Evolutionary conservation across 768 basidiomycete genomes (phyloP).

Genomic region (Boletus tomentosulus): DNA sequence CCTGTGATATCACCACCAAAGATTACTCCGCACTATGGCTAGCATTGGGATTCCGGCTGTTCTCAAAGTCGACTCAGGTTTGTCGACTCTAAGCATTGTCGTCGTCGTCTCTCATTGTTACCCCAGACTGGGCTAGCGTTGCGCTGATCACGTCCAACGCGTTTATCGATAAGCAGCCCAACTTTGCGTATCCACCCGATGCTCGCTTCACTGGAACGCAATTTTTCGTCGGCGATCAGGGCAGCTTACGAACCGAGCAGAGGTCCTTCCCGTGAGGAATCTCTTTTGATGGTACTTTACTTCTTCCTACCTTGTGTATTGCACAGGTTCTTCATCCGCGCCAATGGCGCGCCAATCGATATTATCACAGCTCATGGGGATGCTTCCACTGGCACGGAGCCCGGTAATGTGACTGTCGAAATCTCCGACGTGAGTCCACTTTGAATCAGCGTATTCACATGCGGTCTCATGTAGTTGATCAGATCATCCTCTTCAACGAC

Average conservation of each 20-base stretch:
- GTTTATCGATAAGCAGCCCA: background rate
- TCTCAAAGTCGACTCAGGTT: too few species aligned
- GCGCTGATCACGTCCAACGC: background rate
- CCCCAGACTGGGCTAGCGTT: background rate
- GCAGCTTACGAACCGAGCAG: background rate
- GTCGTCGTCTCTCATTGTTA: background rate
- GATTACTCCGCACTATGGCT: background rate
- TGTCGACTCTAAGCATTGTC: too few species aligned
- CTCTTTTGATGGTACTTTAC: background rate
- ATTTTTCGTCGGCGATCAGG: background rate
- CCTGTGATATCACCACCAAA: background rate
- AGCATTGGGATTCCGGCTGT: background rate
- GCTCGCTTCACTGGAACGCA: background rate
- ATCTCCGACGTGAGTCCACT: background rate
- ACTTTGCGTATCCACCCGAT: background rate
- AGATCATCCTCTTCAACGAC: background rate
- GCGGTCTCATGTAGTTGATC: background rate
- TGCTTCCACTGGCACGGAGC: background rate
- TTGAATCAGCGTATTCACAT: background rate
- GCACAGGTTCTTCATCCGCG: background rate
- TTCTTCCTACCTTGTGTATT: background rate
- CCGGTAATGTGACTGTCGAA: background rate
- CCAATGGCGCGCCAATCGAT: background rate
- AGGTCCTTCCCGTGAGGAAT: background rate
- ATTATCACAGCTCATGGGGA: background rate